Evolutionary conservation across 129 eudicot species (phyloP).

Genomic region (Smallanthus sonchifolius): DNA sequence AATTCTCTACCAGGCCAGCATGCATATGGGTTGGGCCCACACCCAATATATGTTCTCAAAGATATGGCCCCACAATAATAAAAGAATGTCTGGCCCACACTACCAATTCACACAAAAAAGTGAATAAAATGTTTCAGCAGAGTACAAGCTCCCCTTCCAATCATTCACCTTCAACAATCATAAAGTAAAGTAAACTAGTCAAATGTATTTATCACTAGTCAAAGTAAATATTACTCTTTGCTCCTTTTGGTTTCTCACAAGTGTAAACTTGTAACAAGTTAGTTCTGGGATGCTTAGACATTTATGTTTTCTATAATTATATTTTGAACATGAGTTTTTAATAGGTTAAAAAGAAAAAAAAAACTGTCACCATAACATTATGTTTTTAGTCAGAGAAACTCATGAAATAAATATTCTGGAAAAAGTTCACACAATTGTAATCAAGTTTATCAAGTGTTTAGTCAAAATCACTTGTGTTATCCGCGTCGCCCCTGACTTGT

Average conservation of each 20-base stretch:
- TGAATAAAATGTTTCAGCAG: conserved; percentile 29
- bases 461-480: no score
- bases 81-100: conserved; percentile 26
- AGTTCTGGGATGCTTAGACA: not conserved
- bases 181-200: conserved; percentile 15
- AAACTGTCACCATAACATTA: not conserved
- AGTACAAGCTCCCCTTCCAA: conserved; percentile 21
- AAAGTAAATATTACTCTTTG: not conserved
- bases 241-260: not conserved
- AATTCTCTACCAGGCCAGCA: conserved; percentile 31
- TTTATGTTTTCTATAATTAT: not conserved
- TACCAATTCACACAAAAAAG: conserved; percentile 24
- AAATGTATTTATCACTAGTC: conserved; percentile 13
- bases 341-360: not conserved
- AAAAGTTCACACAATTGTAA: no score
- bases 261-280: not conserved
- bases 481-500: no score
- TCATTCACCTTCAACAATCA: conserved; percentile 27
- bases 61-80: conserved; percentile 23
- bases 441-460: no score
- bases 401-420: not conserved
- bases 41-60: conserved; percentile 18
- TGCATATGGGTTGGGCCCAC: conserved; percentile 30
- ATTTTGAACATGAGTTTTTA: not conserved
- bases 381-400: not conserved